Evolutionary conservation across 202 grass and related monocot genomes (phyloP), one percentile per base, ranked within the genome.

Genomic region (Miscanthus sacchariflorus): DNA sequence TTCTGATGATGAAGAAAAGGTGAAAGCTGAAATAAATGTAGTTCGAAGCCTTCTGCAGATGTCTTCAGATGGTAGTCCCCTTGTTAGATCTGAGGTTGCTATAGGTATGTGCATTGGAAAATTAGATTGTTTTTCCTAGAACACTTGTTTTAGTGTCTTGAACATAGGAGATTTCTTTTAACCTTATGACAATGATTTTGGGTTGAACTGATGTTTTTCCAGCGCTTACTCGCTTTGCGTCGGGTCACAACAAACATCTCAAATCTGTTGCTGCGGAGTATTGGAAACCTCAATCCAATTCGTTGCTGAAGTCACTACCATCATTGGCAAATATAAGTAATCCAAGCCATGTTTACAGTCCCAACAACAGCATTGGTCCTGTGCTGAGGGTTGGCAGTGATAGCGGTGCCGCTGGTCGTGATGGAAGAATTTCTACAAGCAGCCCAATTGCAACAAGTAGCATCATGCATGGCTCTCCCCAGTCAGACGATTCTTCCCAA

Each of bases 401-500:
- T 70, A 95, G 24, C 48, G 89, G 71, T 70, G 84, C 83, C 82
- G 63, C 90, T 76, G 92, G 87, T 39, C 85, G 82, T 58, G 94
- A 93, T 88, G 91, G 89, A 75, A 95, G 91, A 84, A 93, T 98
- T 80, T 98, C 92, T 83, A 93, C 87, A 50, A 96, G 91, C 80
- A 96, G 89, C 88, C 96, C 96, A 0, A 90, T 91, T 46, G 85
- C 79, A 72, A 84, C 91, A 70, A 88, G 68, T 70, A 89, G 92
- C 48, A 91, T 92, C 35, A 84, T 99, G 91, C 88, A 93, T 90
- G 92, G 92, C 40, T 98, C 94, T 77, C 96, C 94, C 69, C 90
- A 94, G 71, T 98, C 96, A 75, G 96, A 98, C 91, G 90, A 94
- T 91, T 98, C 92, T 83, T 98, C 96, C 45, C 96, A 96, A 59